A percentile compares a stretch with the other conserved stretches of the same genome.
Conservation (phyloP, 495 filamentous ascomycete genomes). For the Coniosporium apollinis region DNA sequence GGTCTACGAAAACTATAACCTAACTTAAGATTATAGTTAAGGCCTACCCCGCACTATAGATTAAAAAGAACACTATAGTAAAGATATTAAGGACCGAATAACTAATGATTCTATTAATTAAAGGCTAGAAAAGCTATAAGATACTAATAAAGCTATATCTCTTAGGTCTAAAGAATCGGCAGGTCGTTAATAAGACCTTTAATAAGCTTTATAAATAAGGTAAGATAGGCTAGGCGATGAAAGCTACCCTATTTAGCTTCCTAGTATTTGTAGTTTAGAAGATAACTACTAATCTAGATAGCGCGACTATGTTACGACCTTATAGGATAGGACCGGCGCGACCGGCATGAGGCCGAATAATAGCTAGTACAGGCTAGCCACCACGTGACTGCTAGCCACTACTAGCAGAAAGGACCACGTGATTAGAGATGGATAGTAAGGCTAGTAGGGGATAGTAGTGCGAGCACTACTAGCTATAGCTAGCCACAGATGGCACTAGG, state of each 20-base stretch:
- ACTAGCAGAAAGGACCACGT: too few species aligned
- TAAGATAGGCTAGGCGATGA: neutral
- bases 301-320: neutral
- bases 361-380: too few species aligned
- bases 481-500: too few species aligned
- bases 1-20: too few species aligned
- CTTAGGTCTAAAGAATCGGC: neutral
- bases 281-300: neutral
- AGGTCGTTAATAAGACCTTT: conserved; percentile 3
- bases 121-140: neutral
- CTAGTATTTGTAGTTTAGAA: conserved; percentile 2
- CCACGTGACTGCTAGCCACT: too few species aligned
- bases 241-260: conserved; percentile 1
- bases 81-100: conserved; percentile 1
- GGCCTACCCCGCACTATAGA: neutral
- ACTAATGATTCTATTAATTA: conserved; percentile 1
- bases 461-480: too few species aligned
- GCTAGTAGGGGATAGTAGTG: too few species aligned
- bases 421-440: too few species aligned
- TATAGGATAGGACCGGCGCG: too few species aligned
- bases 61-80: neutral
- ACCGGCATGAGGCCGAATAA: too few species aligned
- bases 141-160: conserved; percentile 1
- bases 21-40: too few species aligned
- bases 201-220: conserved; percentile 5